Conservation (phyloP, 139 green algal genomes). For the Chlamydomonas incerta region DNA sequence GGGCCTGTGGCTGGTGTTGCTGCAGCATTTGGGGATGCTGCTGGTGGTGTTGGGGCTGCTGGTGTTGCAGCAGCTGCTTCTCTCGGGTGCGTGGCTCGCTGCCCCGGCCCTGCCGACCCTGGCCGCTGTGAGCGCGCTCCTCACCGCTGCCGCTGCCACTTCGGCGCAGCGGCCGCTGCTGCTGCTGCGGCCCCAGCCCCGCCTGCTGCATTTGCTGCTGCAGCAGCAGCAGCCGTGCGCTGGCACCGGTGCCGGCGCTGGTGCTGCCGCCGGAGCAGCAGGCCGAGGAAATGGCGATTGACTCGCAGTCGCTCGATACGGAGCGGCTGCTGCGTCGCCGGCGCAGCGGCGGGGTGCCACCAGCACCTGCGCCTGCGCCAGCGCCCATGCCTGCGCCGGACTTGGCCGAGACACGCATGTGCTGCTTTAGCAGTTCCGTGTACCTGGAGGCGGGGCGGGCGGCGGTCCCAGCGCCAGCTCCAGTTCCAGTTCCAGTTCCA, state of each 20-base stretch:
- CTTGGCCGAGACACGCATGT: neutral
- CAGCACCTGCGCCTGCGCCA: neutral
- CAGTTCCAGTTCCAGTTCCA: neutral
- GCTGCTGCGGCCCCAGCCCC: neutral
- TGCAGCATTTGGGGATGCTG: neutral
- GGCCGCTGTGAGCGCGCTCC: too few relatives aligned
- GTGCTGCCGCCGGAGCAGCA: neutral
- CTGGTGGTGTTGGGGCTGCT: neutral
- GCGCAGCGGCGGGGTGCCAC: neutral
- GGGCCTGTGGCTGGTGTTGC: neutral
- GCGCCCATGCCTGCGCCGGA: neutral
- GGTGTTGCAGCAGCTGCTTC: neutral
- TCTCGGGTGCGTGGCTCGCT: neutral
- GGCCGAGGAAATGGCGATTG: slow-evolving; percentile 15
- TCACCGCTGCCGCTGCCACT: too few relatives aligned
- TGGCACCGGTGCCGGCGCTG: neutral
- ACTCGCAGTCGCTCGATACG: slow-evolving; percentile 26
- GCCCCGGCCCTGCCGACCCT: too few relatives aligned
- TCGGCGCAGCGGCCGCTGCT: too few relatives aligned
- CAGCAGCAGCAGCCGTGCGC: neutral
- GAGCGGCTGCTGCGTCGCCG: neutral
- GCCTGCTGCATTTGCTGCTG: neutral
- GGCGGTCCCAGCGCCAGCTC: neutral
- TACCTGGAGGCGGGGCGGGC: neutral
- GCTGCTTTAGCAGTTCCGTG: neutral